Evolutionary conservation across 2,329 filamentous ascomycete species (phyloP).

Genomic region (Knufia petricola): DNA sequence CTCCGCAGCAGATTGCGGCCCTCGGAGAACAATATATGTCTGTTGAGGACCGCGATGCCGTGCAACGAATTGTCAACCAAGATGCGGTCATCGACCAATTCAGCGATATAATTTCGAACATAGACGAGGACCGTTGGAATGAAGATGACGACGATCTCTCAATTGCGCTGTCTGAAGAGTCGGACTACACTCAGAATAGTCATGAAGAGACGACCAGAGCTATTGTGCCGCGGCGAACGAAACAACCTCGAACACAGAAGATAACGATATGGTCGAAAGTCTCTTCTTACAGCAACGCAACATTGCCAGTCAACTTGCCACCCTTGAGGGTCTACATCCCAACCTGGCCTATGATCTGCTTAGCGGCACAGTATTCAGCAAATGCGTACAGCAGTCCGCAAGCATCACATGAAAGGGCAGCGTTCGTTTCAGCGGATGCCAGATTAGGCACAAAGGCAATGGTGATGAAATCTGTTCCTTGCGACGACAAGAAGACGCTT

Average conservation of each 20-base stretch:
- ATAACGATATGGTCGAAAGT: conserved; percentile 61
- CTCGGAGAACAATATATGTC: not conserved
- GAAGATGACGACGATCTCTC: conserved; percentile 8
- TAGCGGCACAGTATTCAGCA: conserved; percentile 69
- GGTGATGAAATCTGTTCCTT: conserved; percentile 69
- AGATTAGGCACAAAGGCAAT: conserved; percentile 71
- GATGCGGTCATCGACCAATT: conserved; percentile 6
- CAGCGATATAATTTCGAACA: conserved; percentile 7
- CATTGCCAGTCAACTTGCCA: conserved; percentile 57
- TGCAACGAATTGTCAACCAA: not conserved
- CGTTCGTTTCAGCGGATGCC: conserved; percentile 63
- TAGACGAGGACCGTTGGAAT: conserved; percentile 8
- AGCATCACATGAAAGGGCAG: conserved; percentile 50
- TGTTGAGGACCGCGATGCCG: not conserved
- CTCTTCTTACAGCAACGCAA: conserved; percentile 68
- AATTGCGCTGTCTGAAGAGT: not conserved
- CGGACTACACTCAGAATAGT: not conserved
- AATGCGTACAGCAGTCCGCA: conserved; percentile 60
- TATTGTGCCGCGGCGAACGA: conserved; percentile 17
- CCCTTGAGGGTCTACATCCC: conserved; percentile 61
- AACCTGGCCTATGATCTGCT: conserved; percentile 66
- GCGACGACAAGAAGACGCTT: conserved; percentile 68
- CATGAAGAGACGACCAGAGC: not conserved
- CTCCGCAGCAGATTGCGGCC: not conserved
- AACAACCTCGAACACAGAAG: conserved; percentile 29